Evolutionary conservation across 305 asterid species (phyloP).

Genomic region (Fraxinus sp.): DNA sequence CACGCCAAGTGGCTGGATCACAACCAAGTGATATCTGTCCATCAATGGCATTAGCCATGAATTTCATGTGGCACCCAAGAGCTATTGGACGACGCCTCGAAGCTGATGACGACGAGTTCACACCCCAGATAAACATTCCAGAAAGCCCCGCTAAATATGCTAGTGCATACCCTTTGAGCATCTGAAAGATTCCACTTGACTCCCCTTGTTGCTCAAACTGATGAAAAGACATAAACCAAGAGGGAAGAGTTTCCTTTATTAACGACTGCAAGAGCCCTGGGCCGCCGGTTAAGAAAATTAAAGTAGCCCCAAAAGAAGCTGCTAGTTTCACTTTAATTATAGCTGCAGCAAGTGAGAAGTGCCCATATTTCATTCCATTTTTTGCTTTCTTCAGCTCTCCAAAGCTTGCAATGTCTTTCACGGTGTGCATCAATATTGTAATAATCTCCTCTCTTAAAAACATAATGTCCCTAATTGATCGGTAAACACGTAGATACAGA

Average conservation of each 20-base stretch:
- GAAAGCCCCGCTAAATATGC: conserved; percentile 70
- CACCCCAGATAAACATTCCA: conserved; percentile 81
- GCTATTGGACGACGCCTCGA: conserved; percentile 68
- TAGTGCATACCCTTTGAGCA: conserved; percentile 74
- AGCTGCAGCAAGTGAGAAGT: conserved; percentile 62
- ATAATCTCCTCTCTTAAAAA: conserved; percentile 82
- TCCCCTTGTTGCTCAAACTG: conserved; percentile 38
- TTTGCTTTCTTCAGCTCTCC: conserved; percentile 38
- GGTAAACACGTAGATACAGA: conserved; percentile 73
- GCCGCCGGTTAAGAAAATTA: conserved; percentile 79
- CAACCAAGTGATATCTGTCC: conserved; percentile 85
- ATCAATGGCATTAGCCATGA: conserved; percentile 69
- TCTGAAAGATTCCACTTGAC: conserved; percentile 45
- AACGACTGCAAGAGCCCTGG: conserved; percentile 72
- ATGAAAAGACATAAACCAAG: conserved; percentile 84
- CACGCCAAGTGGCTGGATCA: conserved; percentile 78
- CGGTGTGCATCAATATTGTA: conserved; percentile 68
- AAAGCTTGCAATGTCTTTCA: conserved; percentile 52
- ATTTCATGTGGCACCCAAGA: conserved; percentile 71
- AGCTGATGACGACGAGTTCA: conserved; percentile 58
- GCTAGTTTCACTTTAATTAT: conserved; percentile 79
- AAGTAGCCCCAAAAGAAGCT: conserved; percentile 79
- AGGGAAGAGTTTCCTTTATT: conserved; percentile 80
- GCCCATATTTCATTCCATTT: conserved; percentile 47
- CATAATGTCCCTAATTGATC: conserved; percentile 85